A percentile compares a stretch with the other conserved stretches of the same genome.
phyloP scores from a whole-genome alignment of 2,329 filamentous ascomycete genomes.

The Alternaria viburni region DNA sequence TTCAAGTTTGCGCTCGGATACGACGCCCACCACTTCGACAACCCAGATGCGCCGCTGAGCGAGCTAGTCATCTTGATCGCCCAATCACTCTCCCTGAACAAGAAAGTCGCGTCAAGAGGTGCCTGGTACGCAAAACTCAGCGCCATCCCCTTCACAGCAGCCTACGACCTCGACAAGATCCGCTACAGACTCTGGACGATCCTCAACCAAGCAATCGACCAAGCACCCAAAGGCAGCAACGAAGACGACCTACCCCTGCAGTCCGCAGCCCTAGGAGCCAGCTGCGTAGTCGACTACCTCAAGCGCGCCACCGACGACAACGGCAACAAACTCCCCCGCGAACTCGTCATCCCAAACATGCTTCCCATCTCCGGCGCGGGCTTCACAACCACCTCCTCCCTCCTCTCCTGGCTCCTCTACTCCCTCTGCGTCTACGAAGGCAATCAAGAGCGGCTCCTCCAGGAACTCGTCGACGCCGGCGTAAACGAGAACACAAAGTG shows the following conservation, averaged over 20 bases:
- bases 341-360: conserved; percentile 22
- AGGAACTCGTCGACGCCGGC: conserved; percentile 27
- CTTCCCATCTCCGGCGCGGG: conserved; percentile 17
- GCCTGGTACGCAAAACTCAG: conserved; percentile 18
- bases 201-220: conserved; percentile 10
- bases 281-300: conserved; percentile 30
- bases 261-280: conserved; percentile 46
- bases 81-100: conserved; percentile 14
- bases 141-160: conserved; percentile 10
- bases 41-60: conserved; percentile 5
- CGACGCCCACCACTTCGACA: conserved; percentile 18
- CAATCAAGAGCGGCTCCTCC: conserved; percentile 26
- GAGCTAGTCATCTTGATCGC: conserved; percentile 17
- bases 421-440: conserved; percentile 22
- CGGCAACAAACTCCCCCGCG: conserved; percentile 25
- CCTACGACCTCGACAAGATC: conserved; percentile 12
- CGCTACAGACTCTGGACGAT: conserved; percentile 5
- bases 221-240: conserved; percentile 15
- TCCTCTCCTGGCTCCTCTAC: conserved; percentile 30
- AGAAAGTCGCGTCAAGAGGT: conserved; percentile 16
- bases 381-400: conserved; percentile 30
- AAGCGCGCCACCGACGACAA: conserved; percentile 30
- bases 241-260: conserved; percentile 31
- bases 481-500: conserved; percentile 25
- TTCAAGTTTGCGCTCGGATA: conserved; percentile 16